A percentile compares a stretch with the other conserved stretches of the same genome.
Evolutionary conservation across 805 yeast genomes (phyloP).

Genomic region (Candida xiaguanensis): DNA sequence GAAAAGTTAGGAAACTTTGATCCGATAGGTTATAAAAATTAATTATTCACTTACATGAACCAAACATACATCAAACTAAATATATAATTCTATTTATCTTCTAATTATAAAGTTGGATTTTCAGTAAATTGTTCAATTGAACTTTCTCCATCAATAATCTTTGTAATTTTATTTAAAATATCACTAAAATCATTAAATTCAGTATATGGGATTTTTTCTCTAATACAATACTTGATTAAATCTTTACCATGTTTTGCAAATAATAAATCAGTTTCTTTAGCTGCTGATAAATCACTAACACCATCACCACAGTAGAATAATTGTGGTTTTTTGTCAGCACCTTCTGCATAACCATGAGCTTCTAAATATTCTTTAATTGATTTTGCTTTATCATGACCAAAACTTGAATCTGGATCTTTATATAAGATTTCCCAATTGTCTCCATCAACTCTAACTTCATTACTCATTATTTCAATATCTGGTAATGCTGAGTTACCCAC

Average conservation of each 20-base stretch:
- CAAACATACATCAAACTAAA: slow-evolving; percentile 1
- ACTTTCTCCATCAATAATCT: slow-evolving; percentile 40
- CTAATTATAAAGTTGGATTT: slow-evolving; percentile 12
- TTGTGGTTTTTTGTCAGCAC: slow-evolving; percentile 43
- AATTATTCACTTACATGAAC: no score
- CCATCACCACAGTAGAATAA: slow-evolving; percentile 98
- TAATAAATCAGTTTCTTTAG: slow-evolving; percentile 87
- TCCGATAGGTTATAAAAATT: no score
- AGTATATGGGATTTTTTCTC: slow-evolving; percentile 77
- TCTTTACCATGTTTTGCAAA: slow-evolving; percentile 94
- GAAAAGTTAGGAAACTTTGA: no score
- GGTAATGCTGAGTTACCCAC: slow-evolving; percentile 74
- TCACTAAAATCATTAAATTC: slow-evolving; percentile 77
- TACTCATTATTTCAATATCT: slow-evolving; percentile 77
- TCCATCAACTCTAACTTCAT: slow-evolving; percentile 56
- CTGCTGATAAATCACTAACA: slow-evolving; percentile 91
- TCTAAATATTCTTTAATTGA: slow-evolving; percentile 57
- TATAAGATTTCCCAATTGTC: slow-evolving; percentile 79
- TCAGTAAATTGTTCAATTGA: slow-evolving; percentile 21
- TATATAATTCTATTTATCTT: neutral
- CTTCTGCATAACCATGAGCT: slow-evolving; percentile 24
- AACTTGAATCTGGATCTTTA: slow-evolving; percentile 73
- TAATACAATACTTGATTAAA: slow-evolving; percentile 76
- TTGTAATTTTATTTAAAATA: slow-evolving; percentile 59
- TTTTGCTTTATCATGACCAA: slow-evolving; percentile 93